Base-by-base conservation (phyloP, 768 basidiomycete genomes). In the Xanthoconium stramineum region DNA sequence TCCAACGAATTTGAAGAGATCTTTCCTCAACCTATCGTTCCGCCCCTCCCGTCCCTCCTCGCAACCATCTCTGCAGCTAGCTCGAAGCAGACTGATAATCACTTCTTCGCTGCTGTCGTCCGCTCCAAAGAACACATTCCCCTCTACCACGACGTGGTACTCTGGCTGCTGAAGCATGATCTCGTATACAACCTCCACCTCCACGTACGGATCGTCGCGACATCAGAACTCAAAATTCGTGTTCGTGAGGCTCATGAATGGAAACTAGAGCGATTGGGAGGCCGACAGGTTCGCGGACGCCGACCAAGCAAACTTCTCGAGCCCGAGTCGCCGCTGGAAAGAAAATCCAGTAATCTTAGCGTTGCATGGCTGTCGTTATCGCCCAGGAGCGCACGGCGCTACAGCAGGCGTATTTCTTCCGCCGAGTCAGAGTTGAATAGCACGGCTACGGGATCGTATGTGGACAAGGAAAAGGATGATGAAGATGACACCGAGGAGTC, bases 91-190 rank as follows among this genome's bases (percentile, higher is more conserved):
- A 76, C 74, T 15, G 82, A 84, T 35, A 87, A 83, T 57, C 86
- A 92, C 58, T 94, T 94, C 71, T 89, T 88, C 59, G 86, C 87
- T 15, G 82, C 89, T 11, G 83, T 97, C 44, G 87, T 91, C 15
- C 78, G 83, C 46, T 72, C 79, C 20, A 85, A 87, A 64, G 86
- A 88, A 38, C 75, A 80, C 12, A 81, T 93, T 30, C 78, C 81
- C 6, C 69, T 84, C 49, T 96, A 90, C 70, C 81, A 88, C 60
- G 84, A 92, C 29, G 89, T 95, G 32, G 83, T 98, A 12, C 74
- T 89, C 37, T 98, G 95, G 96, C 83, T 98, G 78, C 78, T 98
- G 37, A 89, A 89, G 66, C 84, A 85, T 39, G 93, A 93, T 65
- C 78, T 98, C 60, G 76, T 98, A 17, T 80, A 91, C 50, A 89